Base-by-base conservation (phyloP, 495 filamentous ascomycete genomes). In the Penicillium longicatenatum region DNA sequence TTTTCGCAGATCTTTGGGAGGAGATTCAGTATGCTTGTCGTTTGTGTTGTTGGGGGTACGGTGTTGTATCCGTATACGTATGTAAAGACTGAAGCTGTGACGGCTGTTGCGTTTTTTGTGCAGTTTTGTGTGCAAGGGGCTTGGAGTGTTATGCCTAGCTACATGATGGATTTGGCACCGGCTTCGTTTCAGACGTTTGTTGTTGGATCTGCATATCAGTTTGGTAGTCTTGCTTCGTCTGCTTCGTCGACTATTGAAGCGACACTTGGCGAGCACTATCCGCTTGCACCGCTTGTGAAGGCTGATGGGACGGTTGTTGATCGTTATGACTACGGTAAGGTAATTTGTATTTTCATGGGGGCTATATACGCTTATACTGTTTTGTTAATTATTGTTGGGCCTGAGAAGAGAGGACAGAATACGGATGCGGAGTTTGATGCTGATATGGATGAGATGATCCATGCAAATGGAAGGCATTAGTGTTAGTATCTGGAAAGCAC, bases 261-360 rank as follows among this genome's bases (percentile, higher is more conserved):
- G 4, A 91, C 84, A 0, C 86, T 92, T 59, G 90, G 91, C 22
- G 81, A 92, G 72, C 78, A 82, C 7, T 95, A 92, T 69, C 89
- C 89, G 0, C 74, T 96, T 4, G 78, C 85, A 7, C 78, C 57
- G 12, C 26, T 46, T 7, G 33, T 30, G 0, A 29, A 48, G 33
- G 44, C 78, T 0, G 77, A 79, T 4, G 70, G 75, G 4, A 74
- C 70, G 19, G 63, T 55, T 4, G 39, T 58, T 24, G 74, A 72
- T 7, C 72, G 89, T n/a, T 95, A 91, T 66, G 71, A 91, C 50
- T 96, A 95, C 55, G 92, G 92, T 7, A 87, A 88, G 57, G 91
- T 96, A 9, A 91, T 96, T 61, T 89, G 87, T 59, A 93, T 96
- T 63, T 91, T 93, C 70, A 89, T 93, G 88, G 91, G 83, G 8